Evolutionary conservation across 2,329 filamentous ascomycete species (phyloP).

Genomic region (Fusarium secorum): DNA sequence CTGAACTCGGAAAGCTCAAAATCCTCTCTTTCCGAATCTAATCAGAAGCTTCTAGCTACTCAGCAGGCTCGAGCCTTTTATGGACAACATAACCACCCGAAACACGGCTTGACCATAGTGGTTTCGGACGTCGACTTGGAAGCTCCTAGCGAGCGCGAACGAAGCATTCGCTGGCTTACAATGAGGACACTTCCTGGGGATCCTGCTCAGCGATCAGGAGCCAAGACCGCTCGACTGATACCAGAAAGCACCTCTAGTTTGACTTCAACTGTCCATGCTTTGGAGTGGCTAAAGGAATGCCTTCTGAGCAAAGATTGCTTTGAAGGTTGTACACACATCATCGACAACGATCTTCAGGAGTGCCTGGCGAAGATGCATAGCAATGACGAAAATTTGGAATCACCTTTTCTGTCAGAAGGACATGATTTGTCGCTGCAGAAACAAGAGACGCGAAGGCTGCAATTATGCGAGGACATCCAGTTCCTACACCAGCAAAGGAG

Average conservation of each 20-base stretch:
- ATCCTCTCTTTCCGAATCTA: accelerated
- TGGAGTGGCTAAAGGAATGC: background rate
- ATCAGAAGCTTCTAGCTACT: background rate
- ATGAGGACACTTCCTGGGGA: background rate
- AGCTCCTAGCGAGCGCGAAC: background rate
- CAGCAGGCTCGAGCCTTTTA: background rate
- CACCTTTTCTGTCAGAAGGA: accelerated
- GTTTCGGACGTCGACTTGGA: background rate
- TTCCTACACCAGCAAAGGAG: background rate
- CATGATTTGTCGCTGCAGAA: background rate
- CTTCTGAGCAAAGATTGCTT: background rate
- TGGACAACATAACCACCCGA: background rate
- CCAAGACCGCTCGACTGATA: accelerated
- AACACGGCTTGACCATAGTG: background rate
- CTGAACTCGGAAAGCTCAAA: background rate
- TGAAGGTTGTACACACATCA: background rate
- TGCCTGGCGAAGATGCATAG: accelerated
- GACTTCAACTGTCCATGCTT: background rate
- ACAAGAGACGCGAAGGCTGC: background rate
- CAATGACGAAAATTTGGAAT: accelerated
- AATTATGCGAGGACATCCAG: background rate
- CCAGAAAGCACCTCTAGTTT: background rate
- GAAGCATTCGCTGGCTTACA: background rate
- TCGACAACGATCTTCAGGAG: background rate
- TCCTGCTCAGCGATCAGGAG: background rate